Percentiles rank a stretch among this genome's conserved stretches.
Evolutionary conservation across 352 stramenopile species (phyloP).

Genomic region (Globisporangium uncinulatum): DNA sequence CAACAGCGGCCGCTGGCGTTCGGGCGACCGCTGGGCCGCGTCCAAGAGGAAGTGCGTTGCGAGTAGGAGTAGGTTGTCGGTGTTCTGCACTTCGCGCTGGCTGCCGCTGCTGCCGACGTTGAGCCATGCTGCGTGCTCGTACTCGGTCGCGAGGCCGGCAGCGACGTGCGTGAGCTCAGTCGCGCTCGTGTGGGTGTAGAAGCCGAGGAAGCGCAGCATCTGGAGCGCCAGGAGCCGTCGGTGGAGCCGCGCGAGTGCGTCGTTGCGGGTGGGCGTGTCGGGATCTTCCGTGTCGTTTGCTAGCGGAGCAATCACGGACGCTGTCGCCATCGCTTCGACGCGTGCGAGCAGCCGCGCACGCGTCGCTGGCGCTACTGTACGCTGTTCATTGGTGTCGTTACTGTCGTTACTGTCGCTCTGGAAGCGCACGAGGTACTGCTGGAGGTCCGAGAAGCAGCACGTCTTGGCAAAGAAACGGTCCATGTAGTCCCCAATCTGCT

Average conservation of each 20-base stretch:
- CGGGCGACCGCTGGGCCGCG: conserved; percentile 40
- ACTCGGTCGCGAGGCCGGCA: conserved; percentile 52
- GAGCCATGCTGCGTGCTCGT: conserved; percentile 65
- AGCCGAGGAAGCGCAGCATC: conserved; percentile 63
- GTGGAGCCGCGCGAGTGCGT: conserved; percentile 41
- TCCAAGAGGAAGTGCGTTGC: conserved; percentile 66
- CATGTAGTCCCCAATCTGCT: conserved; percentile 50
- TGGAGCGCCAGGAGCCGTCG: conserved; percentile 61
- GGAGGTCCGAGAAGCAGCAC: conserved; percentile 84
- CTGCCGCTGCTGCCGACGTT: conserved; percentile 64
- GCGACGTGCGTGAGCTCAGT: conserved; percentile 32
- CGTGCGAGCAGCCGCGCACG: conserved; percentile 32
- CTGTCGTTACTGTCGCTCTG: conserved; percentile 8
- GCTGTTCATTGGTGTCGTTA: conserved; percentile 7
- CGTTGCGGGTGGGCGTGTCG: conserved; percentile 25
- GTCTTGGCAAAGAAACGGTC: conserved; percentile 72
- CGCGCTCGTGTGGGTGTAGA: conserved; percentile 23
- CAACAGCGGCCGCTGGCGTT: conserved; percentile 29
- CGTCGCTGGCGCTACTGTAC: conserved; percentile 22
- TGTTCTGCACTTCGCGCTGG: conserved; percentile 81
- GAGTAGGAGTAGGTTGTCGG: conserved; percentile 76
- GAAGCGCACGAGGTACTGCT: conserved; percentile 67
- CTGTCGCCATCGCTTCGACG: conserved; percentile 29
- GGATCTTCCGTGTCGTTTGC: neutral
- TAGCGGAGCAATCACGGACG: conserved; percentile 18